phyloP scores from a whole-genome alignment of 2,329 filamentous ascomycete genomes.

The Chrysosphaeria jannelii region DNA sequence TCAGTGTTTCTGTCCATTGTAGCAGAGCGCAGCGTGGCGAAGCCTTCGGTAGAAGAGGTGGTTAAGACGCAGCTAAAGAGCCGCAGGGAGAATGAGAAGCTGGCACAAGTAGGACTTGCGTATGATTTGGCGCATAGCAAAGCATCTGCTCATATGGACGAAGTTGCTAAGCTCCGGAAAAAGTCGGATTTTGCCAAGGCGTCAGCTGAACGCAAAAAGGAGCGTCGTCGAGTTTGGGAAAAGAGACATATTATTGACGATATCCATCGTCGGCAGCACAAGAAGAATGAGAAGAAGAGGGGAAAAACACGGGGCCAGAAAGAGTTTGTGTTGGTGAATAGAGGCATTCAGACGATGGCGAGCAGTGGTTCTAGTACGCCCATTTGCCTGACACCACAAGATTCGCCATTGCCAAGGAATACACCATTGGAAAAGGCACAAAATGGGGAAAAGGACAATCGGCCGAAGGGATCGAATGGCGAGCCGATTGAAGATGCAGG shows the following conservation, averaged over 20 bases:
- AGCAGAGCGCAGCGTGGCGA: slow-evolving; percentile 24
- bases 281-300: slow-evolving; percentile 9
- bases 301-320: neutral
- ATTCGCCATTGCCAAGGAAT: too few species aligned
- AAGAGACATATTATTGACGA: slow-evolving; percentile 10
- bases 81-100: slow-evolving; percentile 44
- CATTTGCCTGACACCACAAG: neutral
- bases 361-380: neutral
- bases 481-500: slow-evolving; percentile 9
- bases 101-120: slow-evolving; percentile 35
- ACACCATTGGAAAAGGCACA: too few species aligned
- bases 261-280: slow-evolving; percentile 11
- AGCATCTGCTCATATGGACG: slow-evolving; percentile 9
- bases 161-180: slow-evolving; percentile 18
- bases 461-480: neutral
- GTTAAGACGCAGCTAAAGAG: slow-evolving; percentile 31
- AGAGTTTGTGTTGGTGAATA: neutral
- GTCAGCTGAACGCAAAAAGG: slow-evolving; percentile 14
- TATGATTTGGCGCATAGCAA: slow-evolving; percentile 44
- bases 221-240: slow-evolving; percentile 11
- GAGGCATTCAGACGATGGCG: too few species aligned
- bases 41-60: slow-evolving; percentile 28
- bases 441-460: neutral
- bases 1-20: slow-evolving; percentile 46
- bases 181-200: slow-evolving; percentile 17